Conservation (phyloP, 2,329 filamentous ascomycete species). For the Aspergillus viridinutans region DNA sequence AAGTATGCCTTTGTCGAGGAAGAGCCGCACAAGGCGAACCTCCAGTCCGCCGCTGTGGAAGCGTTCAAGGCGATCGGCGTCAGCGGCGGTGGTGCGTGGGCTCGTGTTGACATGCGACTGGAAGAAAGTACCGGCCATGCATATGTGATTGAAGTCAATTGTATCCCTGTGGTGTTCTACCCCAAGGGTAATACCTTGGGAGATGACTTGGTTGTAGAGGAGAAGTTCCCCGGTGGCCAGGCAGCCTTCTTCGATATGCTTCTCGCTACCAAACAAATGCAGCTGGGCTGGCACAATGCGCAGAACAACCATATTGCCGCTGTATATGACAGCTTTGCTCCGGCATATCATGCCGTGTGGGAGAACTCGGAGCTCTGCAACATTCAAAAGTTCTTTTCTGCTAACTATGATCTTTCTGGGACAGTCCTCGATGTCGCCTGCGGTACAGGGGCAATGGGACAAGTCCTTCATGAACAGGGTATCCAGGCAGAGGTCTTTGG, state of each 20-base stretch:
- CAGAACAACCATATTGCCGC: not conserved
- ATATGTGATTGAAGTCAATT: not conserved
- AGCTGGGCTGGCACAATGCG: not conserved
- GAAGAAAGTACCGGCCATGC: not conserved
- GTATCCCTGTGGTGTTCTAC: not conserved
- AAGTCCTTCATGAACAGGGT: not conserved
- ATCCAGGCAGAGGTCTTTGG: not conserved
- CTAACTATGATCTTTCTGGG: not conserved
- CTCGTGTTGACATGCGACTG: slow-evolving; percentile 1
- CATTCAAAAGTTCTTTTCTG: not conserved
- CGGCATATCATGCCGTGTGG: not conserved
- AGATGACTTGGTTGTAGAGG: slow-evolving; percentile 2
- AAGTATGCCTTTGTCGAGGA: slow-evolving; percentile 1
- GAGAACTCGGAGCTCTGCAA: not conserved
- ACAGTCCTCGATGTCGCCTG: slow-evolving; percentile 4
- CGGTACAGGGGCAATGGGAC: not conserved
- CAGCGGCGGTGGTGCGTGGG: not conserved
- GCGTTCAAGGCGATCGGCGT: slow-evolving; percentile 3
- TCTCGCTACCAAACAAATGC: slow-evolving; percentile 6
- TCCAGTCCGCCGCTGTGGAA: not conserved
- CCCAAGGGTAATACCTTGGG: not conserved
- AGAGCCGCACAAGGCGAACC: not conserved
- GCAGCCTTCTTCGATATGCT: slow-evolving; percentile 8
- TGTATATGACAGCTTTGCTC: slow-evolving; percentile 1
- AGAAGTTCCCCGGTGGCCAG: slow-evolving; percentile 6